Evolutionary conservation across 192 early-diverging fungal species (phyloP).

Genomic region (Rhizophagus prolifer): DNA sequence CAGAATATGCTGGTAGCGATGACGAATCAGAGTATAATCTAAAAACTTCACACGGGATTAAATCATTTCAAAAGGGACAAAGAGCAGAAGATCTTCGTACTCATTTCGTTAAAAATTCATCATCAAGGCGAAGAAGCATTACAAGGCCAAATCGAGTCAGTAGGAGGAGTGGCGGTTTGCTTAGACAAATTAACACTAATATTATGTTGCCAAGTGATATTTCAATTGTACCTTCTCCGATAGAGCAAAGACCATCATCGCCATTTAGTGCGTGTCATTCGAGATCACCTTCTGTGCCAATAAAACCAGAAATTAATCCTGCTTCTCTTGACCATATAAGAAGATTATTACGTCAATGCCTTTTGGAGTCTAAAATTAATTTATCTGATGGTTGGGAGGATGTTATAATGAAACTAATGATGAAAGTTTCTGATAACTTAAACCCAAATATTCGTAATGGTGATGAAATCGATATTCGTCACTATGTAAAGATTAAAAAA

Average conservation of each 20-base stretch:
- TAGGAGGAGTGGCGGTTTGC: constrained; percentile 28
- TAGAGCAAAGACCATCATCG: constrained; percentile 39
- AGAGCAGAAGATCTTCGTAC: constrained; percentile 51
- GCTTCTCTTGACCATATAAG: constrained; percentile 69
- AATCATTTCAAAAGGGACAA: constrained; percentile 29
- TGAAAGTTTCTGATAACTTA: constrained; percentile 61
- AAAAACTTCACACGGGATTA: constrained; percentile 25
- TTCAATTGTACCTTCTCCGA: constrained; percentile 36
- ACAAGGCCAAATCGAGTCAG: constrained; percentile 39
- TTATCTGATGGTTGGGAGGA: constrained; percentile 61
- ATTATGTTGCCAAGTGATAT: constrained; percentile 40
- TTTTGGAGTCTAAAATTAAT: constrained; percentile 64
- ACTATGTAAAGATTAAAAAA: constrained; percentile 94
- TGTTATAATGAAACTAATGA: constrained; percentile 68
- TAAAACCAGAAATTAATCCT: constrained; percentile 57
- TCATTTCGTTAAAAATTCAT: constrained; percentile 48
- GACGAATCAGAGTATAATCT: constrained; percentile 44
- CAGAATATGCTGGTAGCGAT: constrained; percentile 39
- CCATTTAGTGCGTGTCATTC: constrained; percentile 36
- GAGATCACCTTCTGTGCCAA: constrained; percentile 34
- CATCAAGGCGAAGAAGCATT: constrained; percentile 47
- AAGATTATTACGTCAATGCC: constrained; percentile 66
- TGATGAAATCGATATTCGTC: constrained; percentile 84
- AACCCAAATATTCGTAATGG: constrained; percentile 68
- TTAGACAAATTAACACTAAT: constrained; percentile 42